Conservation (phyloP, 169 alveolate species). For the Plasmodium yoelii region DNA sequence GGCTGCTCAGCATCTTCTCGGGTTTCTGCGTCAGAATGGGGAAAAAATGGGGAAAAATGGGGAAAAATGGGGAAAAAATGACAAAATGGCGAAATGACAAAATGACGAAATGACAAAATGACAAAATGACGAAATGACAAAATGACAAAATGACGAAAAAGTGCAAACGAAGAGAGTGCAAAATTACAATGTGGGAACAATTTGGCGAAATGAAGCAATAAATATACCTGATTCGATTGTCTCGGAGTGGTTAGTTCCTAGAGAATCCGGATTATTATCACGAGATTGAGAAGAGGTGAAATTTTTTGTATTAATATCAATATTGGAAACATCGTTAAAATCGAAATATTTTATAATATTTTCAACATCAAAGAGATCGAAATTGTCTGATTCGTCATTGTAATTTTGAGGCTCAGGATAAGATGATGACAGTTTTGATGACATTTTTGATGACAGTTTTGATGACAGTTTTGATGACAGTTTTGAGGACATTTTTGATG, state of each 20-base stretch:
- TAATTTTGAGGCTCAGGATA: conserved; percentile 3
- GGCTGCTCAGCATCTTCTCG: too few relatives aligned
- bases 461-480: too few relatives aligned
- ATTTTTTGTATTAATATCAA: conserved; percentile 16
- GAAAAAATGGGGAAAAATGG: too few relatives aligned
- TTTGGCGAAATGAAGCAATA: neutral
- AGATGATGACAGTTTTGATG: neutral
- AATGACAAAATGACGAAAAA: neutral
- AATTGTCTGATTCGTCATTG: conserved; percentile 18
- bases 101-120: neutral
- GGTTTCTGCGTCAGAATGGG: too few relatives aligned
- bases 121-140: neutral
- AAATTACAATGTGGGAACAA: too few relatives aligned
- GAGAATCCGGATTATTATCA: neutral
- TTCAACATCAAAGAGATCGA: conserved; percentile 52
- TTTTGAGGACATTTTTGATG: too few relatives aligned
- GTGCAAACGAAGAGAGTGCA: neutral
- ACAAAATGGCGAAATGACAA: too few relatives aligned
- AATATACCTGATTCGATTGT: neutral
- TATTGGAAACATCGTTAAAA: conserved; percentile 34
- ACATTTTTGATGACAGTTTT: too few relatives aligned
- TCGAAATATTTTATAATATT: conserved; percentile 52
- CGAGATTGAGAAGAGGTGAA: neutral
- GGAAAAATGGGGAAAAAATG: too few relatives aligned
- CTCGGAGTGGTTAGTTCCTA: too few relatives aligned